Evolutionary conservation across 2,329 filamentous ascomycete species (phyloP), one percentile per base, ranked within the genome.

Genomic region (Fusarium bactridioides): DNA sequence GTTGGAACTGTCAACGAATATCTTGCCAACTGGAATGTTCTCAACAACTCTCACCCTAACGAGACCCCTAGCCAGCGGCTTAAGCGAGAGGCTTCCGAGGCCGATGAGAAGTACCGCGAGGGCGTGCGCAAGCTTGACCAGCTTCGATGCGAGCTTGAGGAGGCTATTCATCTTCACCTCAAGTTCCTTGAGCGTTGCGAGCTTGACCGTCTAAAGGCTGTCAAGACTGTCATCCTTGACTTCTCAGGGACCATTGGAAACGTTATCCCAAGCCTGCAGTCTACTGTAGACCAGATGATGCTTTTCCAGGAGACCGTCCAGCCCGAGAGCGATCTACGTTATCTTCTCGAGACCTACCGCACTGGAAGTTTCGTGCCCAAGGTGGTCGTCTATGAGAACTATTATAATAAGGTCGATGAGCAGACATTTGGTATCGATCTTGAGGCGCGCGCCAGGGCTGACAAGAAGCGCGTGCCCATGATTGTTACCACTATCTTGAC

Each of bases 241-340:
- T 98, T 99, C 82, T 98, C 95, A 9, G 96, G 96, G 50, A 94
- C 95, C 41, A 93, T 99, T 81, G 95, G 95, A 86, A 99, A 99
- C 78, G 95, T 98, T 77, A 98, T 99, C 71, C 97, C 96, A 23
- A 97, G 93, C 78, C 85, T 99, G 70, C 96, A 98, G 83, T 95
- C 95, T 66, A 94, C 95, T 1, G 94, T 99, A 29, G 96, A 99
- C 84, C 94, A 97, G 80, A 98, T 99, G 95, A 94, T 99, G 91
- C 88, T 99, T 51, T 99, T 97, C 84, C 96, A 99, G 82, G 96
- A 99, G 85, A 98, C 96, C 1, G 93, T 99, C n/a, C 96, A 98
- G 82, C 96, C 96, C 10, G 81, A 91, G 53, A 93, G 94, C 43
- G 96, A 99, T 82, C 85, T 99, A 75, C 90, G 96, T 72, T 99